A percentile compares a stretch with the other conserved stretches of the same genome.
Conservation (phyloP, 148 eudicot genomes). For the Fagopyrum esculentum region DNA sequence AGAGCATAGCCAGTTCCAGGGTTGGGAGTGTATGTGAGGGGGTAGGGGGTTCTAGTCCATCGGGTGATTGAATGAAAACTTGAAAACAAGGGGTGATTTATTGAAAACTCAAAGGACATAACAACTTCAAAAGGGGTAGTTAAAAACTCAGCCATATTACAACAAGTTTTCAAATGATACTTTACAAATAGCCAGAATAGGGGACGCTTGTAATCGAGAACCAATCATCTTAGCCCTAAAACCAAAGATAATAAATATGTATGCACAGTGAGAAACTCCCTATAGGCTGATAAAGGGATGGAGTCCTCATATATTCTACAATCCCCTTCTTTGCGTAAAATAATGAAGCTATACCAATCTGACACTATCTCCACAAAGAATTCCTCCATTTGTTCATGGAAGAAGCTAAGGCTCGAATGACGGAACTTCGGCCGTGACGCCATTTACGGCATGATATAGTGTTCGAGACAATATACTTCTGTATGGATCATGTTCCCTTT, state of each 20-base stretch:
- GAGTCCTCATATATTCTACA: not conserved
- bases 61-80: no score
- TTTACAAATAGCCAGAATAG: not conserved
- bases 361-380: not conserved
- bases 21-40: no score
- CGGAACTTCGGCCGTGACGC: constrained; percentile 49
- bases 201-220: not conserved
- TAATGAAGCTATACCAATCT: not conserved
- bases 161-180: not conserved
- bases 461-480: constrained; percentile 43
- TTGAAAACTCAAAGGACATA: no score
- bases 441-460: constrained; percentile 46
- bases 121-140: no score
- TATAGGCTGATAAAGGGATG: not conserved
- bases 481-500: constrained; percentile 66
- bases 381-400: not conserved
- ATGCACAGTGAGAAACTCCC: not conserved
- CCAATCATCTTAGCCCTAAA: not conserved
- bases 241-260: not conserved
- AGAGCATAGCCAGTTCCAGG: no score
- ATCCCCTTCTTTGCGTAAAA: not conserved
- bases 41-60: no score
- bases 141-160: no score
- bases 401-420: constrained; percentile 39
- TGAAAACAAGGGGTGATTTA: no score